A percentile compares a stretch with the other conserved stretches of the same genome.
Conservation (phyloP, 768 basidiomycete genomes). For the Antrodiella citrinella region DNA sequence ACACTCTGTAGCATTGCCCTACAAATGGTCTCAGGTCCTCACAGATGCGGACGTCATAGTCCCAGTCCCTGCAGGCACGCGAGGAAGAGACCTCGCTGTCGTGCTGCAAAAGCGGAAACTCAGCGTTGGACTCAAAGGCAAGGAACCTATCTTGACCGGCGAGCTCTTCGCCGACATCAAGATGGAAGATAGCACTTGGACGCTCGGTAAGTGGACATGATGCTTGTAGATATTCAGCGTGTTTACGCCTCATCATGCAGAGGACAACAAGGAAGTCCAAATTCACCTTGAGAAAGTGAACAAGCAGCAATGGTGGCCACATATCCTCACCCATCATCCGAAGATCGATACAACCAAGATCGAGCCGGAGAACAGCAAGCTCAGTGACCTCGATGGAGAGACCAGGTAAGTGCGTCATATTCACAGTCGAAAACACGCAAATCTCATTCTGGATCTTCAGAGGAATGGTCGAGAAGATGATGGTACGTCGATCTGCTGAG, state of each 20-base stretch:
- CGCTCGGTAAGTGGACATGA: slow-evolving; percentile 53
- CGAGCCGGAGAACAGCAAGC: slow-evolving; percentile 88
- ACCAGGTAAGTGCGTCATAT: slow-evolving; percentile 61
- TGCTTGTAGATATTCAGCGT: slow-evolving; percentile 10
- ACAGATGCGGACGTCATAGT: slow-evolving; percentile 78
- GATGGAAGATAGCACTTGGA: slow-evolving; percentile 96
- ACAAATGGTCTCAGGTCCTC: slow-evolving; percentile 86
- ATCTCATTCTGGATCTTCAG: slow-evolving; percentile 42
- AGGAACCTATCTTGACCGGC: slow-evolving; percentile 81
- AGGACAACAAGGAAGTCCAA: slow-evolving; percentile 65
- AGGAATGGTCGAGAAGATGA: slow-evolving; percentile 99
- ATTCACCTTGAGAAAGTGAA: slow-evolving; percentile 86
- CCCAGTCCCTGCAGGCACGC: slow-evolving; percentile 82
- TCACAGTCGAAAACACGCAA: background rate
- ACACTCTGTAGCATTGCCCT: slow-evolving; percentile 68
- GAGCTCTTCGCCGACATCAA: slow-evolving; percentile 92
- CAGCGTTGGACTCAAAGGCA: slow-evolving; percentile 75
- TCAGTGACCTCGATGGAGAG: slow-evolving; percentile 93
- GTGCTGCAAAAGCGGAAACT: slow-evolving; percentile 77
- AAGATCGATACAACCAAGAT: slow-evolving; percentile 97
- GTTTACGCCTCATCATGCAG: slow-evolving; percentile 30
- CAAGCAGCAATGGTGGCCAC: slow-evolving; percentile 94
- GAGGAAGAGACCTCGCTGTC: slow-evolving; percentile 67
- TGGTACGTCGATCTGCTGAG: slow-evolving; percentile 55
- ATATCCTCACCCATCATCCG: slow-evolving; percentile 89